A percentile compares a stretch with the other conserved stretches of the same genome.
Conservation (phyloP, 139 green algal species). For the Closterium sp. region DNA sequence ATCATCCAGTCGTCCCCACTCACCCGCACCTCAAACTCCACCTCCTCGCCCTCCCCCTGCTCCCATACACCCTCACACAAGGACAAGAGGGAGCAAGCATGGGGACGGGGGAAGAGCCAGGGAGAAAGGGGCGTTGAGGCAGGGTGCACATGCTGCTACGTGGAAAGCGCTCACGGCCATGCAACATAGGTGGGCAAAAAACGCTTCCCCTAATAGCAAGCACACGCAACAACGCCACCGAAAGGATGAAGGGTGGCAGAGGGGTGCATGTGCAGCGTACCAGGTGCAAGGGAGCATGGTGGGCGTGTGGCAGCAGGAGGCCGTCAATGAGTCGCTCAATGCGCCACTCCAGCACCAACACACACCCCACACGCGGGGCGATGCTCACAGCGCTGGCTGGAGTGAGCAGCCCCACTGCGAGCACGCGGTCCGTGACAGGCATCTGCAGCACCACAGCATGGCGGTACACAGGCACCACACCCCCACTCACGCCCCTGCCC, state of each 20-base stretch:
- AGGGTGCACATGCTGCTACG: not conserved
- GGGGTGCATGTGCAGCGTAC: not conserved
- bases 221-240: too few relatives aligned
- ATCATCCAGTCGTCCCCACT: constrained; percentile 41
- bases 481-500: not conserved
- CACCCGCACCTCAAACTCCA: constrained; percentile 36
- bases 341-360: constrained; percentile 33
- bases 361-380: constrained; percentile 1
- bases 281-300: not conserved
- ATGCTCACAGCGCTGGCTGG: not conserved
- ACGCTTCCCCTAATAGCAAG: too few relatives aligned
- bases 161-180: too few relatives aligned
- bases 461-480: not conserved
- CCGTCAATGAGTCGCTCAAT: constrained; percentile 25
- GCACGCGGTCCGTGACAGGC: not conserved
- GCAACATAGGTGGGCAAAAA: not conserved
- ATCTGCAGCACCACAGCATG: constrained; percentile 26
- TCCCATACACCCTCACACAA: not conserved
- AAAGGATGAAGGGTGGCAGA: too few relatives aligned
- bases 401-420: constrained; percentile 35
- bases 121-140: not conserved
- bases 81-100: not conserved
- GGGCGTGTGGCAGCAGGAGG: not conserved
- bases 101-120: not conserved
- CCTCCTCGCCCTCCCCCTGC: constrained; percentile 20